Conservation (phyloP, 345 rosid species). For the Salix brachista region DNA sequence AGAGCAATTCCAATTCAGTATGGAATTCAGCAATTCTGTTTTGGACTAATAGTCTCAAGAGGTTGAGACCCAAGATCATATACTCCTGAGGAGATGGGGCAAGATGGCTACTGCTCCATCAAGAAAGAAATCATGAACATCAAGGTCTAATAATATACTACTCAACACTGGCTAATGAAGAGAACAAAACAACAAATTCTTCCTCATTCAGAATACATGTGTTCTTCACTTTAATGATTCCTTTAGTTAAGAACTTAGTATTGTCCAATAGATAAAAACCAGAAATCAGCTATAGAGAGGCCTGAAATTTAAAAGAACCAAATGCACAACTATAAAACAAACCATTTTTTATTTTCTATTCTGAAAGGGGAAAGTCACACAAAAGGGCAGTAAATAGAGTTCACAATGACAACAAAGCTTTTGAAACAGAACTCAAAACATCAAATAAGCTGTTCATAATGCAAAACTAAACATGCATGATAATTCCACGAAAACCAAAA, state of each 20-base stretch:
- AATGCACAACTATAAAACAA: background rate
- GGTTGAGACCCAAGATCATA: slow-evolving; percentile 87
- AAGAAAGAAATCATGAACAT: background rate
- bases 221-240: background rate
- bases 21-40: slow-evolving; percentile 97
- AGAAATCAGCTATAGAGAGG: background rate
- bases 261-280: background rate
- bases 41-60: slow-evolving; percentile 87
- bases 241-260: background rate
- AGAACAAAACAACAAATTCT: background rate
- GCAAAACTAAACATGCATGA: background rate
- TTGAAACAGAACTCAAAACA: background rate
- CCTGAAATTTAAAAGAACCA: background rate
- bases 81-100: slow-evolving; percentile 76
- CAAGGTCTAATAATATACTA: background rate
- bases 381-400: background rate
- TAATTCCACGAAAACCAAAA: background rate
- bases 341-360: background rate
- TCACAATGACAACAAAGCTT: background rate
- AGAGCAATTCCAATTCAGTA: slow-evolving; percentile 83
- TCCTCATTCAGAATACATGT: background rate
- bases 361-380: background rate
- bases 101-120: slow-evolving; percentile 54
- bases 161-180: background rate
- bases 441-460: background rate